Evolutionary conservation across 2,329 filamentous ascomycete genomes (phyloP), one percentile per base, ranked within the genome.

Genomic region (Rutstroemia sp.): DNA sequence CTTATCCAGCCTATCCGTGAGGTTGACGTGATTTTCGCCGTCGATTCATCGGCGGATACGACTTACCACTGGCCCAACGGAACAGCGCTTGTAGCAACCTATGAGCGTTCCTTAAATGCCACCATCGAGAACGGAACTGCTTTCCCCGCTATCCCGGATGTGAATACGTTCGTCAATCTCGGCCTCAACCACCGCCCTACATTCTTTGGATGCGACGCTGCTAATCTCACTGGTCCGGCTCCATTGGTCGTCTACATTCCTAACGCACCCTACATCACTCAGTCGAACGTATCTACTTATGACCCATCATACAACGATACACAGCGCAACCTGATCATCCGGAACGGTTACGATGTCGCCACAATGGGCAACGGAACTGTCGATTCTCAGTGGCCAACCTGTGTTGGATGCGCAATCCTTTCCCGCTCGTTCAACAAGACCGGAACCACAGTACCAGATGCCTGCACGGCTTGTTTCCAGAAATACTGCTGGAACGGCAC

Each of bases 401-500:
- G 92, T 65, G 87, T 96, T 4, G 90, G 86, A 21, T 99, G 94
- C 72, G 94, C 92, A 5, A 85, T 95, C 41, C 78, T 97, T 16
- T 82, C 80, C 53, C 82, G 92, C 59, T 90, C 86, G 63, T 81
- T 94, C 62, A 77, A 83, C 59, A 80, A 90, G 50, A 92, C 89
- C 0, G 77, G 78, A 18, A 87, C 86, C 0, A 61, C 74, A 0
- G 78, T 92, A 1, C 92, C 92, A 0, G 76, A 79, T 0, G 82
- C 81, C 9, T 99, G 94, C 74, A 76, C 73, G 45, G 67, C 78
- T 50, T 99, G 94, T 74, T 97, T 96, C 71, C 63, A 76, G 12
- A 72, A 76, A 19, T 96, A 96, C 75, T 99, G 94, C 79, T 99
- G 94, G 94, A 82, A 96, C 70, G 94, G 94, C 34, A 63, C 62